A percentile compares a stretch with the other conserved stretches of the same genome.
phyloP scores from a whole-genome alignment of 2,329 filamentous ascomycete species.

The Alternaria rosae region DNA sequence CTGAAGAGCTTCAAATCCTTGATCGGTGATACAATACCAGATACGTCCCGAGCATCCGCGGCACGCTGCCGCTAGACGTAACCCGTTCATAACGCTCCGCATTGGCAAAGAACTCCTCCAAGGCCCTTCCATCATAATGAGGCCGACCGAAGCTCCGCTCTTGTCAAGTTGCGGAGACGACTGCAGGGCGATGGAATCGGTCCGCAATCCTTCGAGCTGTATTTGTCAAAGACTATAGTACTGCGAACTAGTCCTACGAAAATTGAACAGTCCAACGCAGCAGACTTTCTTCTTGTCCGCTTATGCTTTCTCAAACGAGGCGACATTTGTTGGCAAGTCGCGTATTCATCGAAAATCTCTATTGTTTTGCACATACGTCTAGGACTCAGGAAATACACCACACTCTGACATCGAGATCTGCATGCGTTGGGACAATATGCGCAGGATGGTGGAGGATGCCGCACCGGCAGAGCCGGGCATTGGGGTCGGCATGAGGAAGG shows the following conservation, averaged over 20 bases:
- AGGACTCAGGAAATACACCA: not conserved
- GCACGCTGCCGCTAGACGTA: not conserved
- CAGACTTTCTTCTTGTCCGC: not conserved
- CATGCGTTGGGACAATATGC: not conserved
- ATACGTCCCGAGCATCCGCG: not conserved
- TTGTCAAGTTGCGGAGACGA: not conserved
- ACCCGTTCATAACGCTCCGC: not conserved
- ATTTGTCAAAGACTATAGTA: not conserved
- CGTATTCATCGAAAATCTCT: not conserved
- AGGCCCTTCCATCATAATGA: not conserved
- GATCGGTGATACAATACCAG: not conserved
- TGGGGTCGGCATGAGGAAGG: not conserved
- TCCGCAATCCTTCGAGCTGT: not conserved
- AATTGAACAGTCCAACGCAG: not conserved
- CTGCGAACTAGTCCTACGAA: not conserved
- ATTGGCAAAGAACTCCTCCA: not conserved
- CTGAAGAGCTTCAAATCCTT: not conserved
- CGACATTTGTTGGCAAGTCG: not conserved
- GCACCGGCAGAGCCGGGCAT: not conserved
- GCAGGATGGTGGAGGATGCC: not conserved
- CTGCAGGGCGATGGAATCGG: not conserved
- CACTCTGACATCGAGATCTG: not conserved
- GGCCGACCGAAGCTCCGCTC: not conserved
- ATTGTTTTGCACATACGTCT: not conserved
- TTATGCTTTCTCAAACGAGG: not conserved